Conservation (phyloP, 257 asterid species). For the Nemophila menziesii region DNA sequence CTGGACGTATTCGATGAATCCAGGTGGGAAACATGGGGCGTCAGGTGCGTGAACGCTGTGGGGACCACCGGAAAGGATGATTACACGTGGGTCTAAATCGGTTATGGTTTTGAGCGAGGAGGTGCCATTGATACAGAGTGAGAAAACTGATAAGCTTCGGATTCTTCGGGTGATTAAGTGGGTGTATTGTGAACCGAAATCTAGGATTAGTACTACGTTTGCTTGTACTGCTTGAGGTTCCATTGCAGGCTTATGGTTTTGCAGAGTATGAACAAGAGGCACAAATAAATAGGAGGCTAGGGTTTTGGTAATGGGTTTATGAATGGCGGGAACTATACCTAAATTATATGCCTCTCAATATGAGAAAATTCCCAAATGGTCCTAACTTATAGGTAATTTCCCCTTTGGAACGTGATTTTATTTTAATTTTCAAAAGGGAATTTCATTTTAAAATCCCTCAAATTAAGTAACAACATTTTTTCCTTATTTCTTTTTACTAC, state of each 20-base stretch:
- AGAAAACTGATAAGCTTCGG: conserved; percentile 68
- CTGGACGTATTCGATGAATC: conserved; percentile 59
- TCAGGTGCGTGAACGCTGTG: conserved; percentile 75
- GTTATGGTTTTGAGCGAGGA: conserved; percentile 50
- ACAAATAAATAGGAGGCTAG: conserved; percentile 21
- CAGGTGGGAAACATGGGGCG: conserved; percentile 73
- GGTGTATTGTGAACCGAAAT: conserved; percentile 91
- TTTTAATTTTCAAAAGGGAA: no score
- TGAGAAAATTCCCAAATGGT: background rate
- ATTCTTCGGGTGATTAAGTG: conserved; percentile 92
- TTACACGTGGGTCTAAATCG: conserved; percentile 48
- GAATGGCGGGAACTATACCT: conserved; percentile 39
- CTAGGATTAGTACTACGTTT: conserved; percentile 50
- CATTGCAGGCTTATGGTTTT: conserved; percentile 19
- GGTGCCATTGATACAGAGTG: conserved; percentile 82
- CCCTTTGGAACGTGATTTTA: no score
- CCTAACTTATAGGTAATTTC: no score
- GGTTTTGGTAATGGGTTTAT: conserved; percentile 28
- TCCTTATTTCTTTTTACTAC: no score
- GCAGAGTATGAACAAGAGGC: conserved; percentile 1
- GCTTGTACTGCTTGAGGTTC: conserved; percentile 44
- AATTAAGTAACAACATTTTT: no score
- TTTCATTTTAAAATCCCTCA: no score
- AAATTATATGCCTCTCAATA: background rate
- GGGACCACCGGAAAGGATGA: conserved; percentile 92